phyloP scores from a whole-genome alignment of 2,329 filamentous ascomycete genomes.

The Lachnellula suecica region DNA sequence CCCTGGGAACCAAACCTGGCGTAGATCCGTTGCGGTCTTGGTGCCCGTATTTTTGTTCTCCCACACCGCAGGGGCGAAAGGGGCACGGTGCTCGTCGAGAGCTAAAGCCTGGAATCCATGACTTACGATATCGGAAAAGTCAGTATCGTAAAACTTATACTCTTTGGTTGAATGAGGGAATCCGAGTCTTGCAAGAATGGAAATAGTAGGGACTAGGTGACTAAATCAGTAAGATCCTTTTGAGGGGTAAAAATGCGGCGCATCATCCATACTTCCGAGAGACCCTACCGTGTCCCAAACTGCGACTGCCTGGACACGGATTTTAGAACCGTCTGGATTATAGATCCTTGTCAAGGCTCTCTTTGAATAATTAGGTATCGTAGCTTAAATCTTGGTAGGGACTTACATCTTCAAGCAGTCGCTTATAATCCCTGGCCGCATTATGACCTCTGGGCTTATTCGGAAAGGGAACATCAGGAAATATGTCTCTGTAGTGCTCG shows the following conservation, averaged over 20 bases:
- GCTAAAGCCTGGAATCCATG: conserved; percentile 52
- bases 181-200: conserved; percentile 34
- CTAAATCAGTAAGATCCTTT: too few species aligned
- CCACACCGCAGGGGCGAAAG: conserved; percentile 42
- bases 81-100: conserved; percentile 45
- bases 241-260: too few species aligned
- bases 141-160: conserved; percentile 43
- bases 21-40: conserved; percentile 24
- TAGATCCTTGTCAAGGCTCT: conserved; percentile 37
- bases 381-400: too few species aligned
- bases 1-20: conserved; percentile 47
- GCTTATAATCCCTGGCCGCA: conserved; percentile 32
- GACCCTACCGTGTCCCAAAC: conserved; percentile 48
- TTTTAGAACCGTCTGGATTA: conserved; percentile 32
- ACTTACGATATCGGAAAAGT: conserved; percentile 40
- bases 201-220: conserved; percentile 44
- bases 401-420: conserved; percentile 36
- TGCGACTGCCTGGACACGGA: conserved; percentile 45
- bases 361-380: conserved; percentile 19
- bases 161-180: conserved; percentile 36
- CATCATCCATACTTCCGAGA: conserved; percentile 35
- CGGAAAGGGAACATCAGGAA: conserved; percentile 29
- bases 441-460: conserved; percentile 27
- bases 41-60: conserved; percentile 26
- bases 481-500: conserved; percentile 34